phyloP scores from a whole-genome alignment of 1,284 basidiomycete genomes.

The Sanguinoderma infundibulare region DNA sequence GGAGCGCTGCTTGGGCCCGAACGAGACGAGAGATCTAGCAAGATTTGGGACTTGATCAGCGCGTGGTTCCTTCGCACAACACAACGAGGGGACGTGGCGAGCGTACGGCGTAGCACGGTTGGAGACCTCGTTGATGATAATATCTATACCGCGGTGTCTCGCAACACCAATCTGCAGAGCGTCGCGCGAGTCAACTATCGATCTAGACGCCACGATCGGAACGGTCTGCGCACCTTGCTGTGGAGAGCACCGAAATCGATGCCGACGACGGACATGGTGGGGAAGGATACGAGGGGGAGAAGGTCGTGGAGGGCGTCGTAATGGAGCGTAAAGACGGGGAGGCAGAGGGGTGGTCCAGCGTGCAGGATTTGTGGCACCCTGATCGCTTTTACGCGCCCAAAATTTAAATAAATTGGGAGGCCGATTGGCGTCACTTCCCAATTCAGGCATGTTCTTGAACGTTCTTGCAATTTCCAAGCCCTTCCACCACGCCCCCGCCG shows the following conservation, averaged over 20 bases:
- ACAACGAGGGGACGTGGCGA: background rate
- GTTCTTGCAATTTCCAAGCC: conserved; percentile 26
- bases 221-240: conserved; percentile 67
- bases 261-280: conserved; percentile 84
- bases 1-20: conserved; percentile 85
- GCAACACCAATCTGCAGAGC: conserved; percentile 84
- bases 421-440: conserved; percentile 20
- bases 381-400: conserved; percentile 37
- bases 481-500: conserved; percentile 21
- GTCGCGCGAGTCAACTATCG: conserved; percentile 23
- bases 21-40: conserved; percentile 86
- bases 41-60: too few relatives aligned
- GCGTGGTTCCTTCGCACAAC: background rate
- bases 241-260: conserved; percentile 90
- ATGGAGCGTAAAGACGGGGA: conserved; percentile 23
- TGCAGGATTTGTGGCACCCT: conserved; percentile 10
- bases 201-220: conserved; percentile 11
- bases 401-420: conserved; percentile 35
- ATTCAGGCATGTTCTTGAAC: conserved; percentile 29
- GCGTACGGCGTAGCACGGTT: conserved; percentile 92
- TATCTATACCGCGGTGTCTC: conserved; percentile 92
- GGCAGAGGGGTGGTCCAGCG: conserved; percentile 6
- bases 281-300: conserved; percentile 15
- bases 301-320: conserved; percentile 25
- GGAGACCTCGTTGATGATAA: conserved; percentile 94